These are phyloP conservation scores for Hypholoma sublateritium DNA, from an alignment of 768 basidiomycete species.

Conservation along the genomic window DNA sequence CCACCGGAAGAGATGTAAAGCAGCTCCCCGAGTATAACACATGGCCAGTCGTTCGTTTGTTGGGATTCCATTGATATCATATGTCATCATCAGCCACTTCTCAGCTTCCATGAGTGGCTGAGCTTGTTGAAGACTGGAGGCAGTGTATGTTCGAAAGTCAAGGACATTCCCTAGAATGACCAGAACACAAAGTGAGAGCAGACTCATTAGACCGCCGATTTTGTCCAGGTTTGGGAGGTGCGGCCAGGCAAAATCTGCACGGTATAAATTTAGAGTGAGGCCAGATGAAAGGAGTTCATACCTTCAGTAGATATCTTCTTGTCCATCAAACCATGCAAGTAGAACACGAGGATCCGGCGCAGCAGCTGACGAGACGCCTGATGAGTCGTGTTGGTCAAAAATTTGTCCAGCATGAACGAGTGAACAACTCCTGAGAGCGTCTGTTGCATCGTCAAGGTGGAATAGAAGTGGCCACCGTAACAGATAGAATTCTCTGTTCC, in stretches of 20 bases:
- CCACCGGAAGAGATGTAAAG: constrained; percentile 6
- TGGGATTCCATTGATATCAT: constrained; percentile 6
- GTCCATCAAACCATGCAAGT: constrained; percentile 6
- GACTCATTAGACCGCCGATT: constrained; percentile 6
- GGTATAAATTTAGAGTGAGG: background rate
- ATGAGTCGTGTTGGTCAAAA: constrained; percentile 17
- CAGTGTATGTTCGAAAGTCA: constrained; percentile 11
- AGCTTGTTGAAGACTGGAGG: background rate
- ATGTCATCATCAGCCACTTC: constrained; percentile 1
- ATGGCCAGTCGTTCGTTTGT: constrained; percentile 5
- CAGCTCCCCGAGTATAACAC: constrained; percentile 6
- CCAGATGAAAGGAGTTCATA: background rate
- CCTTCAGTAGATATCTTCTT: background rate
- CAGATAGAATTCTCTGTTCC: constrained; percentile 7
- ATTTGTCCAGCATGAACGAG: constrained; percentile 6
- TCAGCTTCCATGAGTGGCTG: background rate
- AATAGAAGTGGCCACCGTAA: constrained; percentile 13
- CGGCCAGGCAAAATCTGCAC: background rate
- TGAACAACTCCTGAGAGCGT: constrained; percentile 11
- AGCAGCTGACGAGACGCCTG: constrained; percentile 2
- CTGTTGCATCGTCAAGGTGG: constrained; percentile 4
- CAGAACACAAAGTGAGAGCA: constrained; percentile 11
- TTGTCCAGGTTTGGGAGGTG: constrained; percentile 14
- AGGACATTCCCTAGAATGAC: constrained; percentile 16
- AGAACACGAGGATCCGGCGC: constrained; percentile 12